phyloP scores from a whole-genome alignment of 2,329 filamentous ascomycete species.

The Chaetomiaceae sp. region DNA sequence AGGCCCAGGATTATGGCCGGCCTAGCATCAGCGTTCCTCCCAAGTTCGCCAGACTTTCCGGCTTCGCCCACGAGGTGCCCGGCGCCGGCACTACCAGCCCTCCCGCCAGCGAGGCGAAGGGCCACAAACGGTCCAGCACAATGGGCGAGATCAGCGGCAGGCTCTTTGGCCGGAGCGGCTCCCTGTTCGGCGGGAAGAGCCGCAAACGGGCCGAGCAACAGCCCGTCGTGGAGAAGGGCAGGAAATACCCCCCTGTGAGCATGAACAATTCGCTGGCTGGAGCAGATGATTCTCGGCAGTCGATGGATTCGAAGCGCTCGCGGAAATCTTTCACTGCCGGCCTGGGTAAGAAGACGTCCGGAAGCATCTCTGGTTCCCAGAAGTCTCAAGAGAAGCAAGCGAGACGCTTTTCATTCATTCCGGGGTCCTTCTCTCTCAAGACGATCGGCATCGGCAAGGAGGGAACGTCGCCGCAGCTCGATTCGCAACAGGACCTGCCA shows the following conservation, averaged over 20 bases:
- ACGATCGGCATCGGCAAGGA: constrained; percentile 58
- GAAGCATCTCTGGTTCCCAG: constrained; percentile 57
- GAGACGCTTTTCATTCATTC: constrained; percentile 67
- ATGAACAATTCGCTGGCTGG: constrained; percentile 70
- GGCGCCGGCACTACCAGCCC: constrained; percentile 26
- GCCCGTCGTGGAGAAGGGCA: constrained; percentile 52
- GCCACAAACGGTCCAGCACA: constrained; percentile 67
- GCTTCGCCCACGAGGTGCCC: constrained; percentile 47
- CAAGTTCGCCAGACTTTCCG: constrained; percentile 55
- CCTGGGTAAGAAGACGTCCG: constrained; percentile 65
- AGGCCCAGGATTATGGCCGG: constrained; percentile 49
- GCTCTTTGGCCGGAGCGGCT: constrained; percentile 77
- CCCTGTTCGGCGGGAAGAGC: constrained; percentile 64
- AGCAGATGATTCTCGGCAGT: constrained; percentile 55
- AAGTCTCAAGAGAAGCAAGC: constrained; percentile 52
- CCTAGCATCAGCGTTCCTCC: constrained; percentile 54
- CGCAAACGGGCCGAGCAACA: constrained; percentile 46
- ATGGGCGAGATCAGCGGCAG: constrained; percentile 79
- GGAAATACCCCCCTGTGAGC: constrained; percentile 83
- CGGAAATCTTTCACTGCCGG: constrained; percentile 67
- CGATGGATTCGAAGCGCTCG: constrained; percentile 63
- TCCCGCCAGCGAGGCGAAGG: constrained; percentile 36
- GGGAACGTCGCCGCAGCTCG: constrained; percentile 41
- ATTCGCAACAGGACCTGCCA: constrained; percentile 50
- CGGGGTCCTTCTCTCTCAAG: constrained; percentile 59